Evolutionary conservation across 2,329 filamentous ascomycete genomes (phyloP).

Genomic region (Akanthomyces dipterigenus): DNA sequence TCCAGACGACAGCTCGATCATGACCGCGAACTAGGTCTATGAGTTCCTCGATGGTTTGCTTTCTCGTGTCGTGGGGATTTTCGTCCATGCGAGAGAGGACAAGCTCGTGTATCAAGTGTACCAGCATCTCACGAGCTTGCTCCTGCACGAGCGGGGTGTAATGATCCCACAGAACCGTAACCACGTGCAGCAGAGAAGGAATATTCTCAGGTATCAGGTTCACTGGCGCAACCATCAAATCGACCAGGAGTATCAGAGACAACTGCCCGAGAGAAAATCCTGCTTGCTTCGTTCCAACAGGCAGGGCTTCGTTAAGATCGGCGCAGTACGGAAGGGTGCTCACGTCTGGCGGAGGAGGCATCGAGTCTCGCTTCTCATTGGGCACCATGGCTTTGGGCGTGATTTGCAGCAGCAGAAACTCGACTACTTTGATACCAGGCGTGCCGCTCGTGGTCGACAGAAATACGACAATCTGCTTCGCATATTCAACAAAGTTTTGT

Average conservation of each 20-base stretch:
- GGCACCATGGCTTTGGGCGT: conserved; percentile 96
- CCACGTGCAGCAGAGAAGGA: conserved; percentile 80
- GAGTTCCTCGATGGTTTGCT: conserved; percentile 75
- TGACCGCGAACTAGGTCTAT: conserved; percentile 82
- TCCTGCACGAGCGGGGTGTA: conserved; percentile 94
- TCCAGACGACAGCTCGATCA: conserved; percentile 81
- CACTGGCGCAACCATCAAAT: conserved; percentile 90
- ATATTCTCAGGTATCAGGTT: conserved; percentile 73
- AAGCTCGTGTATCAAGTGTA: conserved; percentile 93
- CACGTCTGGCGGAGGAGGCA: conserved; percentile 66
- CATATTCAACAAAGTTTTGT: conserved; percentile 96
- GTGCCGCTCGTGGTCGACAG: conserved; percentile 70
- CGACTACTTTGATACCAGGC: conserved; percentile 82
- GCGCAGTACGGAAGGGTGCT: conserved; percentile 80
- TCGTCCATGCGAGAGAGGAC: conserved; percentile 76
- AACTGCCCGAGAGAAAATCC: conserved; percentile 90
- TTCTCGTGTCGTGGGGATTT: conserved; percentile 52
- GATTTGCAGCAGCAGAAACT: conserved; percentile 87
- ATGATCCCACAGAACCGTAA: conserved; percentile 94
- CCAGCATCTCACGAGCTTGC: conserved; percentile 93
- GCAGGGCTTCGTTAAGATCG: conserved; percentile 70
- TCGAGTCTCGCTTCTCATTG: conserved; percentile 67
- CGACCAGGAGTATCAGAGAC: conserved; percentile 86
- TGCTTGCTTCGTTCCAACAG: conserved; percentile 83
- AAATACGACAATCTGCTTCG: conserved; percentile 97